phyloP scores from a whole-genome alignment of 768 basidiomycete genomes.

The Coprinellus aureogranulatus region DNA sequence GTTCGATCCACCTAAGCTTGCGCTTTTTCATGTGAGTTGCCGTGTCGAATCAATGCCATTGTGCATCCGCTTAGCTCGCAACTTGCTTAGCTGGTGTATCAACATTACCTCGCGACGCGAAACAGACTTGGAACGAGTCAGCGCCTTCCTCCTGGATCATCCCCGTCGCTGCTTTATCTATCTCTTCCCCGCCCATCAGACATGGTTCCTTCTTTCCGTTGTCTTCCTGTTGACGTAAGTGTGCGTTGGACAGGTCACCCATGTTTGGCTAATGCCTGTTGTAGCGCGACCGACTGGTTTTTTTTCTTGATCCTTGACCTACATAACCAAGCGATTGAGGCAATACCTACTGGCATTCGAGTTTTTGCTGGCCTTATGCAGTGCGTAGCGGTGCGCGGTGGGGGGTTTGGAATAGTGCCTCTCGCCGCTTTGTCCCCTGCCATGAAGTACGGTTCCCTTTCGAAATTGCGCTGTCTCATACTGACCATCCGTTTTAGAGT shows the following conservation, averaged over 20 bases:
- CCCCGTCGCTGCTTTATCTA: conserved; percentile 90
- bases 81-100: conserved; percentile 73
- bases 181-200: conserved; percentile 90
- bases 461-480: neutral
- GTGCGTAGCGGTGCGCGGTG: conserved; percentile 76
- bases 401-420: conserved; percentile 80
- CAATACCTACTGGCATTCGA: conserved; percentile 68
- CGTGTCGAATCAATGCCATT: no score
- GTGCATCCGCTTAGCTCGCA: conserved; percentile 3
- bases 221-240: conserved; percentile 69
- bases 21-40: conserved; percentile 77
- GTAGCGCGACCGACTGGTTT: conserved; percentile 81
- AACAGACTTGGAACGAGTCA: conserved; percentile 71
- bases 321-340: conserved; percentile 64
- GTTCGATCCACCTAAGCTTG: conserved; percentile 43
- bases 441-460: conserved; percentile 55
- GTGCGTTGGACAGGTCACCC: no score
- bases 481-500: conserved; percentile 49
- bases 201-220: conserved; percentile 81
- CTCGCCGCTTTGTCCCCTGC: conserved; percentile 80
- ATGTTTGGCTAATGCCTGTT: no score
- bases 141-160: conserved; percentile 92
- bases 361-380: conserved; percentile 78
- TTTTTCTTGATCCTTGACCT: conserved; percentile 88
- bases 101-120: conserved; percentile 55